Evolutionary conservation across 345 rosid species (phyloP).

Genomic region (Leavenworthia alabamica): DNA sequence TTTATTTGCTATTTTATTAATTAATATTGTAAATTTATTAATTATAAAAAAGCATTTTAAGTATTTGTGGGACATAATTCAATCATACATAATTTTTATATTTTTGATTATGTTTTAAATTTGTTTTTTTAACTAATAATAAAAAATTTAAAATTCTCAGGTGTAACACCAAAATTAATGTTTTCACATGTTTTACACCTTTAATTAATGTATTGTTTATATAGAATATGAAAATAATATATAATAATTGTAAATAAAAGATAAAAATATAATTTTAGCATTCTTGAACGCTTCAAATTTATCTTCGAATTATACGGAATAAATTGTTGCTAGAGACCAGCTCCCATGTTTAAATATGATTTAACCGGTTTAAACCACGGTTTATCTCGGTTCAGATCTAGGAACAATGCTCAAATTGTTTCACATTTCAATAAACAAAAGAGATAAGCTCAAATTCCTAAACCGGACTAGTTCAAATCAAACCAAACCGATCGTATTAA

Average conservation of each 20-base stretch:
- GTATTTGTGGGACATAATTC: too few relatives aligned
- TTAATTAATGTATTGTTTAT: background rate
- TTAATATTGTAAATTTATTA: too few relatives aligned
- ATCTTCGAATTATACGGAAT: slow-evolving; percentile 22
- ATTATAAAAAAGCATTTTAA: too few relatives aligned
- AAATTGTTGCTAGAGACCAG: slow-evolving; percentile 19
- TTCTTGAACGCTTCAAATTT: slow-evolving; percentile 14
- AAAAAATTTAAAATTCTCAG: too few relatives aligned
- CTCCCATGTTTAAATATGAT: background rate
- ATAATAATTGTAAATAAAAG: background rate
- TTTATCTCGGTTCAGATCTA: background rate
- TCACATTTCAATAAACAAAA: background rate
- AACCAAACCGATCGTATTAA: slow-evolving; percentile 6
- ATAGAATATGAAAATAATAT: too few relatives aligned
- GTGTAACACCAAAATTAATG: too few relatives aligned
- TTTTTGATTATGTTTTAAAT: too few relatives aligned
- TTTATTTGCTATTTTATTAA: too few relatives aligned
- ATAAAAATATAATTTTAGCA: background rate
- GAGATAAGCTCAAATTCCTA: background rate
- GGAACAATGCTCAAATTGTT: background rate
- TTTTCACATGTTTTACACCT: too few relatives aligned
- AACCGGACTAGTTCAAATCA: slow-evolving; percentile 1
- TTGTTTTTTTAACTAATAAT: too few relatives aligned
- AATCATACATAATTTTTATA: too few relatives aligned
- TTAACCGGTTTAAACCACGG: background rate